Base-by-base conservation (phyloP, 2,329 filamentous ascomycete species). In the Rasamsonia emersonii region DNA sequence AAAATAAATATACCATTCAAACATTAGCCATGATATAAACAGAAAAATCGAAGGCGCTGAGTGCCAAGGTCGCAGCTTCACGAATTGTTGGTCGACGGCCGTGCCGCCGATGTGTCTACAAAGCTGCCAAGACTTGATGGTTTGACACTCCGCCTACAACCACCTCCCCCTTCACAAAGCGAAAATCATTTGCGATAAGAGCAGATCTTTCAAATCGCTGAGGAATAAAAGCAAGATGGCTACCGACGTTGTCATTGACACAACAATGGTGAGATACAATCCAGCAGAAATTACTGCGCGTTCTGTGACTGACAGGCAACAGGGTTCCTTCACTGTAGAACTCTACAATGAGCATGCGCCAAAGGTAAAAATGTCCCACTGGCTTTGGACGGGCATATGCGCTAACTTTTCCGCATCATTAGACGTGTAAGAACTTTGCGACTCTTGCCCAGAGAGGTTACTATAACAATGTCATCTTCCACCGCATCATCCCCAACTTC, bases 401-500 rank as follows among this genome's bases (percentile, higher is more conserved):
- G 20, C 43, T 59, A 24, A 51, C 36, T 31, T n/a, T 25, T 31
- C 18, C 5, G 7, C 4, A 14, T 33, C 11, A 14, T 17, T 47
- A 80, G 58, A 88, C 86, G 15, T 93, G 85, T 73, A 74, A 72
- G 39, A 94, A 96, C 71, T 96, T 96, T 65, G 58, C 71, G 16
- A 83, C 82, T 4, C 83, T 96, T 32, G 77, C 79, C 13, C 67
- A 73, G 40, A 74, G 86, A 46, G 84, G 84, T 46, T 96, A 95
- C 74, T 98, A 94, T 73, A 76, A 91, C 65, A 68, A 64, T 54
- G 76, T 83, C 38, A 65, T 88, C 52, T 89, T 96, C 71, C 91
- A 96, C 68, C 86, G 91, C 57, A 79, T 96, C 48, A 96, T 98
- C 53, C 79, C 85, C 32, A 77, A 85, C 62, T 98, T 98, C 69